phyloP scores from a whole-genome alignment of 192 early-diverging fungal genomes.

The Geranomyces michiganensis region DNA sequence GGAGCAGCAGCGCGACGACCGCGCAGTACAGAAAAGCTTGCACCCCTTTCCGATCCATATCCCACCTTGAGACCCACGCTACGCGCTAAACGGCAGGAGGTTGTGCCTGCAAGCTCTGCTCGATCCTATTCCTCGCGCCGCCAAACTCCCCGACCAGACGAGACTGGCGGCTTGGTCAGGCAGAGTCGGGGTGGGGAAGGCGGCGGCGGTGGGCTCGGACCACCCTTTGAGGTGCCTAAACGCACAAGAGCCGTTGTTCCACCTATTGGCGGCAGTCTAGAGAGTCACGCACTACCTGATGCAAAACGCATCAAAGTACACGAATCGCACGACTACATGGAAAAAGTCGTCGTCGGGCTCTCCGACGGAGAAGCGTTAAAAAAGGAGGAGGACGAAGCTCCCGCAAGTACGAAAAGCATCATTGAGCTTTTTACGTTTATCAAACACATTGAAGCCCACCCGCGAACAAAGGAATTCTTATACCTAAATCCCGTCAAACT shows the following conservation, averaged over 20 bases:
- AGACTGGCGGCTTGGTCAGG: not conserved
- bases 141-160: slow-evolving; percentile 1
- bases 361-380: not conserved
- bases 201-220: not conserved
- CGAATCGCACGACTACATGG: not conserved
- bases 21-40: slow-evolving; percentile 1
- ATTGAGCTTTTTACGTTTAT: slow-evolving; percentile 49
- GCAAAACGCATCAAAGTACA: slow-evolving; percentile 12
- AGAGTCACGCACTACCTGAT: not conserved
- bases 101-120: slow-evolving; percentile 44
- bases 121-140: slow-evolving; percentile 21
- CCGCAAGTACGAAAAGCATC: not conserved
- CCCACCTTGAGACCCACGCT: slow-evolving; percentile 1
- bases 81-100: slow-evolving; percentile 39
- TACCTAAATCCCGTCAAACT: slow-evolving; percentile 47
- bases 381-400: slow-evolving; percentile 9
- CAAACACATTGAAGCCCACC: slow-evolving; percentile 40
- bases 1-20: slow-evolving; percentile 2
- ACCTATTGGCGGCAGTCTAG: not conserved
- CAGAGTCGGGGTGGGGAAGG: not conserved
- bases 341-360: not conserved
- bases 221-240: not conserved
- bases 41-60: not conserved
- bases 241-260: slow-evolving; percentile 3
- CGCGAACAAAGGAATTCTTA: slow-evolving; percentile 49